Conservation (phyloP, 495 filamentous ascomycete species). For the Penicillium ucsense region DNA sequence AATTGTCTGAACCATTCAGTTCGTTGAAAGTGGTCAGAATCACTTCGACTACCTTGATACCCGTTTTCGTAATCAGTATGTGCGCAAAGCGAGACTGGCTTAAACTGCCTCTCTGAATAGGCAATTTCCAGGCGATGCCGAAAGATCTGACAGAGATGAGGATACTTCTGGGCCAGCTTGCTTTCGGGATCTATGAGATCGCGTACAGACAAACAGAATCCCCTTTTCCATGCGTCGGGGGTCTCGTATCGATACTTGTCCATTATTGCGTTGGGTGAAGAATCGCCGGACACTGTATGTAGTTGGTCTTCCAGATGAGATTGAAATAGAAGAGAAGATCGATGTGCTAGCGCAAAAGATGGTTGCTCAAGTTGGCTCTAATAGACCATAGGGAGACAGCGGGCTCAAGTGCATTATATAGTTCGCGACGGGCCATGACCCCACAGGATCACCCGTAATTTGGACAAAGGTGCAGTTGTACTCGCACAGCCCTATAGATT, state of each 20-base stretch:
- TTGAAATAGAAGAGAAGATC: no score
- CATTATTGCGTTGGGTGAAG: no score
- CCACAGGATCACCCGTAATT: no score
- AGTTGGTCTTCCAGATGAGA: no score
- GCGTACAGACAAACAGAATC: slow-evolving; percentile 1
- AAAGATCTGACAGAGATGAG: slow-evolving; percentile 6
- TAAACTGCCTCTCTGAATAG: background rate
- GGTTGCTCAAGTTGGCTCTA: no score
- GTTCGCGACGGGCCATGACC: no score
- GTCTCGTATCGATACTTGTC: background rate
- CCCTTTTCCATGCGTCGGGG: background rate
- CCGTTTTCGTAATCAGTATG: background rate
- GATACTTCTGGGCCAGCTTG: slow-evolving; percentile 4
- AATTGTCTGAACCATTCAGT: background rate
- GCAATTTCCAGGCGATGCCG: slow-evolving; percentile 3
- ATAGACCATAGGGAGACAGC: no score
- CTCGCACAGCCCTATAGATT: no score
- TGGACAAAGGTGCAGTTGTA: no score
- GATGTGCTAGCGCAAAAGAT: no score
- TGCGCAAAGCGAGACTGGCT: slow-evolving; percentile 7
- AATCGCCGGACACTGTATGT: no score
- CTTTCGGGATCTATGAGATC: slow-evolving; percentile 1
- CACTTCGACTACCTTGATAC: slow-evolving; percentile 1
- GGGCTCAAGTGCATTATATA: no score
- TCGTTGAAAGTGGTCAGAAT: slow-evolving; percentile 1